Evolutionary conservation across 208 protist genomes (phyloP).

Genomic region (Herpetomonas samuelpessoai): DNA sequence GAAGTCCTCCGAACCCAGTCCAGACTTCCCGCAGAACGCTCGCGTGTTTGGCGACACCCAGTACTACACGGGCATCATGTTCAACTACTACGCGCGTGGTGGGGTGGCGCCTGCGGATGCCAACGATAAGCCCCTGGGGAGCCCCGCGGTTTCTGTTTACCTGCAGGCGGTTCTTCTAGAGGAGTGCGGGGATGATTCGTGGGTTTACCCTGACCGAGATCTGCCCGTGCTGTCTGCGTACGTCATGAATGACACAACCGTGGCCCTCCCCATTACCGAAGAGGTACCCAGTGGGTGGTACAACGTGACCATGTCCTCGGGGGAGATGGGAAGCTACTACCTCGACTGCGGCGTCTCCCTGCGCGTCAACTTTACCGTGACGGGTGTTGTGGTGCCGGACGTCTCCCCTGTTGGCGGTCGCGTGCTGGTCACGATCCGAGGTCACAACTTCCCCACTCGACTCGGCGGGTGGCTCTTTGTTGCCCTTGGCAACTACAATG

Average conservation of each 20-base stretch:
- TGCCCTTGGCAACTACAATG: background rate
- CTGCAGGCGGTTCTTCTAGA: slow-evolving; percentile 9
- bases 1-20: background rate
- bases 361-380: slow-evolving; percentile 18
- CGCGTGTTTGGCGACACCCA: slow-evolving; percentile 17
- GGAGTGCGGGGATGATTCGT: background rate
- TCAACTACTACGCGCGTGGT: slow-evolving; percentile 18
- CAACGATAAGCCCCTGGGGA: slow-evolving; percentile 6
- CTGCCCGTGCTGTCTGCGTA: slow-evolving; percentile 13
- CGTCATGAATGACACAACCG: slow-evolving; percentile 21
- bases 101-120: background rate
- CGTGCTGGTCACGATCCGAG: slow-evolving; percentile 22
- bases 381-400: slow-evolving; percentile 23
- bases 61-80: slow-evolving; percentile 17
- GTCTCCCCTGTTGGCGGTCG: slow-evolving; percentile 20
- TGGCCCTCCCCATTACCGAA: slow-evolving; percentile 24
- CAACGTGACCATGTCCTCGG: slow-evolving; percentile 25
- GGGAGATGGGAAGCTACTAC: slow-evolving; percentile 21
- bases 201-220: slow-evolving; percentile 4
- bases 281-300: slow-evolving; percentile 35
- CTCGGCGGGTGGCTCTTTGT: slow-evolving; percentile 12
- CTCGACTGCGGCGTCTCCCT: slow-evolving; percentile 30
- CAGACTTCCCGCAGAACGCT: background rate
- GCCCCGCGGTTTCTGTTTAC: slow-evolving; percentile 15
- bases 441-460: slow-evolving; percentile 31